phyloP scores from a whole-genome alignment of 2,329 filamentous ascomycete species.

The Colletotrichum destructivum region DNA sequence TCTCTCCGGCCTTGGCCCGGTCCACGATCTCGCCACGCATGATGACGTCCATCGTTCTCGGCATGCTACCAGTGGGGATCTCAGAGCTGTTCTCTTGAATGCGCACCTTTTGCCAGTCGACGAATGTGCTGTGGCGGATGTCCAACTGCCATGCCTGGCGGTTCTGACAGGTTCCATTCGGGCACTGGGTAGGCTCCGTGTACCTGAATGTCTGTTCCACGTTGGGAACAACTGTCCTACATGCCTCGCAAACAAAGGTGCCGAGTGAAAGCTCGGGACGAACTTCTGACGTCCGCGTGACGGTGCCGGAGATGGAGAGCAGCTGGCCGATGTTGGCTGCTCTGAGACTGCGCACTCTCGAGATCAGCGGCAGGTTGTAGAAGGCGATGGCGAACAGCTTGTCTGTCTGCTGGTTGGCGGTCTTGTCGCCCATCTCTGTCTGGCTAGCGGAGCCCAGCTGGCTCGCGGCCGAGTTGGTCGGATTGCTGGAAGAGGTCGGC shows the following conservation, averaged over 20 bases:
- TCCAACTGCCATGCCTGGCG: constrained; percentile 96
- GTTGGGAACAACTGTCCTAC: constrained; percentile 87
- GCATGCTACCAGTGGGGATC: constrained; percentile 99
- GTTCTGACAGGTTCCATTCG: constrained; percentile 89
- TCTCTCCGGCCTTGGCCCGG: constrained; percentile 96
- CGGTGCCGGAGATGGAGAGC: constrained; percentile 95
- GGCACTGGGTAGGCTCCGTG: constrained; percentile 96
- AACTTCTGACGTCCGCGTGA: constrained; percentile 97
- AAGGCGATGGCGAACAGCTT: constrained; percentile 95
- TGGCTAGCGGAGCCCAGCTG: constrained; percentile 74
- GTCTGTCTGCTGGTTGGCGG: constrained; percentile 94
- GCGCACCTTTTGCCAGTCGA: constrained; percentile 99
- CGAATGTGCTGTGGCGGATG: constrained; percentile 95
- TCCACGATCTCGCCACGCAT: constrained; percentile 97
- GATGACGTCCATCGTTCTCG: constrained; percentile 97
- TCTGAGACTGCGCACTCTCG: constrained; percentile 86
- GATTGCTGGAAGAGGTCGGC: constrained; percentile 80
- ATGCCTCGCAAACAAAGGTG: constrained; percentile 92
- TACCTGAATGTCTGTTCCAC: constrained; percentile 98
- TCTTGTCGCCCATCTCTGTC: constrained; percentile 80
- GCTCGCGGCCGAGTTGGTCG: constrained; percentile 78
- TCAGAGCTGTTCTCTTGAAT: constrained; percentile 99
- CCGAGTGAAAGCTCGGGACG: constrained; percentile 92
- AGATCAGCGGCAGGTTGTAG: constrained; percentile 92
- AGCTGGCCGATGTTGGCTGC: constrained; percentile 93